These are phyloP conservation scores for Mortierella sp. DNA, from an alignment of 371 early-diverging fungal genomes.

Conservation along the genomic window DNA sequence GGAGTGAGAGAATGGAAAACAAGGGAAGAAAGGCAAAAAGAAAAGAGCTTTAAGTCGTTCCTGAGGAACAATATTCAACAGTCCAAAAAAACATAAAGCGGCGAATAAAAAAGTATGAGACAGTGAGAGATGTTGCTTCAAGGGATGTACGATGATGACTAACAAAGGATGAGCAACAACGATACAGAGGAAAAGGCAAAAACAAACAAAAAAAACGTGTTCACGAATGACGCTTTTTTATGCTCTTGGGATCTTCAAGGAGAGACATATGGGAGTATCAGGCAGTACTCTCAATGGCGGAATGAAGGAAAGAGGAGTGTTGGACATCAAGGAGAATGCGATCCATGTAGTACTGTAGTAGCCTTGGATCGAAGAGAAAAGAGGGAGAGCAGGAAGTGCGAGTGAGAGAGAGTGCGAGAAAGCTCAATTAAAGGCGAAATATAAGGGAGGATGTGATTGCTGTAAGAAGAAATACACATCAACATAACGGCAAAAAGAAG, in stretches of 20 bases:
- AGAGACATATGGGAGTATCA: neutral
- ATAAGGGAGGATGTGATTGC: too few relatives aligned
- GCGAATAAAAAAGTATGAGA: neutral
- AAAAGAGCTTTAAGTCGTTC: neutral
- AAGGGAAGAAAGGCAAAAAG: neutral
- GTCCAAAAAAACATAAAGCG: neutral
- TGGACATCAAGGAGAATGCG: neutral
- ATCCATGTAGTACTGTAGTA: neutral
- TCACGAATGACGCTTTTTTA: neutral
- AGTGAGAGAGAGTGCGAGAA: neutral
- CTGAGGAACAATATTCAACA: neutral
- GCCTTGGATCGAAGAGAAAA: neutral
- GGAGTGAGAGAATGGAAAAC: neutral
- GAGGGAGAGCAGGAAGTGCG: too few relatives aligned
- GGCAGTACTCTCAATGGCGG: neutral
- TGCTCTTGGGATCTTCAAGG: neutral
- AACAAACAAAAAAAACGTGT: neutral
- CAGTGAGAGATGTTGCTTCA: neutral
- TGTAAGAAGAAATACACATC: too few relatives aligned
- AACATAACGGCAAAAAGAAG: neutral
- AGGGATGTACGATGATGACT: neutral
- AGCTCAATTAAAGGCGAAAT: neutral
- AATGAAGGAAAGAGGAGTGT: neutral
- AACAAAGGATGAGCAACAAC: neutral
- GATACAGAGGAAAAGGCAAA: neutral